These are phyloP conservation scores for Myochromella boudieri DNA, from an alignment of 768 basidiomycete species.

Conservation along the genomic window DNA sequence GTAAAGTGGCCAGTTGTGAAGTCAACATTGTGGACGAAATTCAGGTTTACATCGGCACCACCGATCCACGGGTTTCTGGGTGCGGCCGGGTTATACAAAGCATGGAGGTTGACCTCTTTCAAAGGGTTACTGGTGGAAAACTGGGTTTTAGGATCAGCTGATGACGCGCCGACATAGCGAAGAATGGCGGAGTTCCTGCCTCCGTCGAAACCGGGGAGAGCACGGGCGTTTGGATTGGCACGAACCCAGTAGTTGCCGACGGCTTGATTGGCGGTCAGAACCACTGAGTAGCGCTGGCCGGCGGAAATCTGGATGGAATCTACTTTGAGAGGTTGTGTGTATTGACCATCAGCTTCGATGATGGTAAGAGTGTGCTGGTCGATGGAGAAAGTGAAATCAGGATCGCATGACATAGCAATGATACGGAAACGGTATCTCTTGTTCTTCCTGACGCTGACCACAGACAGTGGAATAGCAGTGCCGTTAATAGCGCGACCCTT, in stretches of 20 bases:
- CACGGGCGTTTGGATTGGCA: conserved; percentile 24
- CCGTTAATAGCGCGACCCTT: conserved; percentile 31
- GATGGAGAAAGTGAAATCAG: conserved; percentile 41
- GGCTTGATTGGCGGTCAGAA: conserved; percentile 44
- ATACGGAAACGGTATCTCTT: conserved; percentile 37
- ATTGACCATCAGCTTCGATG: conserved; percentile 50
- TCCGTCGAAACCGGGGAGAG: conserved; percentile 25
- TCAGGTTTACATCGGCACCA: conserved; percentile 41
- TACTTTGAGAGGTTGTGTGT: conserved; percentile 39
- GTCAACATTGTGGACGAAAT: conserved; percentile 28
- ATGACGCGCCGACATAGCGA: conserved; percentile 44
- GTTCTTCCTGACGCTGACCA: conserved; percentile 31
- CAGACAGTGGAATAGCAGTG: conserved; percentile 23
- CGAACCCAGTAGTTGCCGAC: conserved; percentile 53
- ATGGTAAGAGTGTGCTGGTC: conserved; percentile 48
- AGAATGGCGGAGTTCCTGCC: conserved; percentile 51
- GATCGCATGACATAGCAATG: conserved; percentile 31
- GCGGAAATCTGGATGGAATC: conserved; percentile 43
- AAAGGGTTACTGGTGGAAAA: conserved; percentile 24
- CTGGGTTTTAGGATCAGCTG: conserved; percentile 40
- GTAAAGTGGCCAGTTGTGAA: conserved; percentile 14
- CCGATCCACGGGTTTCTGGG: conserved; percentile 30
- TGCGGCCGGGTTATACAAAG: conserved; percentile 26
- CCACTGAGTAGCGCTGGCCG: conserved; percentile 30
- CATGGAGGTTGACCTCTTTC: conserved; percentile 38